A percentile compares a stretch with the other conserved stretches of the same genome.
Conservation (phyloP, 2,329 filamentous ascomycete genomes). For the Penicillium occitanis region DNA sequence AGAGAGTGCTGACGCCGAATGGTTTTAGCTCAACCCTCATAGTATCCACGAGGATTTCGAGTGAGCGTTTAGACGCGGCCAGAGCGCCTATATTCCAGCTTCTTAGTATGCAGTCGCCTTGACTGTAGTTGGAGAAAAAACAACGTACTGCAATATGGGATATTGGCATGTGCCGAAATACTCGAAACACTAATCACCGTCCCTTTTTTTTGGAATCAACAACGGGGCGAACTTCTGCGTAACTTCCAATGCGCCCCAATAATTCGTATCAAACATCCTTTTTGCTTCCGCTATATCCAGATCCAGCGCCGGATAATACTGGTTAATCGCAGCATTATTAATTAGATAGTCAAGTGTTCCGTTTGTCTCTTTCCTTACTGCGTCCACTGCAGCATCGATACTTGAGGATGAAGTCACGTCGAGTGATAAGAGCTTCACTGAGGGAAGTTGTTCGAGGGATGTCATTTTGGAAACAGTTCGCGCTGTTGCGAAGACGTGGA, state of each 20-base stretch:
- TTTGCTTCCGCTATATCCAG: constrained; percentile 36
- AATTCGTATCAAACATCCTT: constrained; percentile 44
- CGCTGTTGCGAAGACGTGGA: constrained; percentile 43
- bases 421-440: constrained; percentile 32
- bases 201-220: constrained; percentile 29
- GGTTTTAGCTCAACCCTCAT: constrained; percentile 29
- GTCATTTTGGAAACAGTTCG: constrained; percentile 35
- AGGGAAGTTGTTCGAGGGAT: constrained; percentile 26
- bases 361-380: constrained; percentile 29
- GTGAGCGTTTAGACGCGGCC: constrained; percentile 29
- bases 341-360: constrained; percentile 42
- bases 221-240: constrained; percentile 40
- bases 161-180: constrained; percentile 21
- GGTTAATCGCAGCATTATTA: constrained; percentile 46
- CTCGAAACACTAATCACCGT: constrained; percentile 32
- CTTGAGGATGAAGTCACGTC: constrained; percentile 33
- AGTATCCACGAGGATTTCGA: constrained; percentile 25
- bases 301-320: constrained; percentile 41
- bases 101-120: neutral
- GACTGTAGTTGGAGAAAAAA: constrained; percentile 11
- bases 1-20: constrained; percentile 28
- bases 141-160: constrained; percentile 34
- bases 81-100: neutral
- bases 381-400: constrained; percentile 33
- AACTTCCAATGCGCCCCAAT: constrained; percentile 40